Conservation (phyloP, 192 early-diverging fungal species). For the Gaertneriomyces sp. region DNA sequence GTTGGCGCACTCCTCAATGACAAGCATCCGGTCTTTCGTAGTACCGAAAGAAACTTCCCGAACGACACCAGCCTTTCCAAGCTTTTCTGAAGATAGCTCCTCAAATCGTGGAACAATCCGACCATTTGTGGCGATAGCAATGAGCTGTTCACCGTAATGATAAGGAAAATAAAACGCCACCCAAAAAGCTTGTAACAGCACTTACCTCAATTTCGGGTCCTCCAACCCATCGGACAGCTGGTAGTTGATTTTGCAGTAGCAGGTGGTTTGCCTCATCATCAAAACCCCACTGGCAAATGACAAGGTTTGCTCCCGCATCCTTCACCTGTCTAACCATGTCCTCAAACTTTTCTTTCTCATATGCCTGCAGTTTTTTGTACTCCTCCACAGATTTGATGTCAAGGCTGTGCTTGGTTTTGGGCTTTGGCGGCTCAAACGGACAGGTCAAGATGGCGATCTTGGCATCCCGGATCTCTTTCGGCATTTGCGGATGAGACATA, state of each 20-base stretch:
- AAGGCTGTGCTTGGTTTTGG: slow-evolving; percentile 99
- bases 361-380: slow-evolving; percentile 93
- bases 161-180: background rate
- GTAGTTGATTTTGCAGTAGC: slow-evolving; percentile 94
- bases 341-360: slow-evolving; percentile 95
- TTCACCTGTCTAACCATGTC: slow-evolving; percentile 97
- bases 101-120: slow-evolving; percentile 99
- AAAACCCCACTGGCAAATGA: slow-evolving; percentile 99
- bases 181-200: background rate
- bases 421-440: slow-evolving; percentile 99
- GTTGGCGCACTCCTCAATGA: slow-evolving; percentile 99
- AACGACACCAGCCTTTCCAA: slow-evolving; percentile 90
- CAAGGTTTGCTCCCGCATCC: slow-evolving; percentile 95
- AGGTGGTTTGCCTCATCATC: slow-evolving; percentile 99
- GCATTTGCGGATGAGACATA: slow-evolving; percentile 99
- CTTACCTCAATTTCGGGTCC: slow-evolving; percentile 96
- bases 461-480: slow-evolving; percentile 90
- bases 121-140: slow-evolving; percentile 99
- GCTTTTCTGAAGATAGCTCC: slow-evolving; percentile 81
- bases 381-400: slow-evolving; percentile 98
- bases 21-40: slow-evolving; percentile 98
- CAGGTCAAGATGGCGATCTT: slow-evolving; percentile 98
- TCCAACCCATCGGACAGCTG: slow-evolving; percentile 98
- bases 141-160: slow-evolving; percentile 52
- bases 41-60: slow-evolving; percentile 95